Conservation (phyloP, 805 yeast species). For the Metschnikowia koreensis region DNA sequence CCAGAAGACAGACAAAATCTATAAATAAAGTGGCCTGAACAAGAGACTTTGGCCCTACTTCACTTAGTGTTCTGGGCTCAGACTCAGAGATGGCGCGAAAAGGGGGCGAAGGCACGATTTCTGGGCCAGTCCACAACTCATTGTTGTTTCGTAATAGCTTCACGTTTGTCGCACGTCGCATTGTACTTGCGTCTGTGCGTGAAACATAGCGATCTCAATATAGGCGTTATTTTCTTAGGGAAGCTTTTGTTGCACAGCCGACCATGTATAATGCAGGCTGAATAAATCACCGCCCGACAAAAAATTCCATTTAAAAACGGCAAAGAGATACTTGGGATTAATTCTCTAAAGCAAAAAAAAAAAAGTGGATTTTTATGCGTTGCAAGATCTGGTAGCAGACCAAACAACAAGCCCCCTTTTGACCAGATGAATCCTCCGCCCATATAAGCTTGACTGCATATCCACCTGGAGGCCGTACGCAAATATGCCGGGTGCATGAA, state of each 20-base stretch:
- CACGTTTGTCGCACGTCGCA: neutral
- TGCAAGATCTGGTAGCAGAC: no score
- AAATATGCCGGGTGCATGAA: neutral
- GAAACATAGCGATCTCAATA: conserved; percentile 1
- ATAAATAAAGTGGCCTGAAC: neutral
- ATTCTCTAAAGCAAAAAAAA: no score
- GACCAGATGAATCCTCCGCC: neutral
- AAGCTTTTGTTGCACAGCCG: conserved; percentile 1
- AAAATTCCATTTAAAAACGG: no score
- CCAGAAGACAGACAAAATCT: neutral
- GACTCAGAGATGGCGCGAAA: neutral
- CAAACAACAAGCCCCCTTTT: neutral
- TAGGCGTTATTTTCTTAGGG: neutral
- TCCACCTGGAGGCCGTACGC: neutral
- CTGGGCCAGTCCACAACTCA: neutral
- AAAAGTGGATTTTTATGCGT: no score
- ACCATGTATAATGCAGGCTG: no score
- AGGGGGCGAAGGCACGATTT: neutral
- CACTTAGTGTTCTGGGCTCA: neutral
- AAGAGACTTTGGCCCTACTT: neutral
- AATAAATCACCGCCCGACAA: no score
- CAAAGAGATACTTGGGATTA: no score
- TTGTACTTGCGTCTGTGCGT: neutral
- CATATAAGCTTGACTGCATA: neutral
- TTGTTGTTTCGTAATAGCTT: neutral